phyloP scores from a whole-genome alignment of 169 alveolate genomes.

The Plasmodium knowlesi region DNA sequence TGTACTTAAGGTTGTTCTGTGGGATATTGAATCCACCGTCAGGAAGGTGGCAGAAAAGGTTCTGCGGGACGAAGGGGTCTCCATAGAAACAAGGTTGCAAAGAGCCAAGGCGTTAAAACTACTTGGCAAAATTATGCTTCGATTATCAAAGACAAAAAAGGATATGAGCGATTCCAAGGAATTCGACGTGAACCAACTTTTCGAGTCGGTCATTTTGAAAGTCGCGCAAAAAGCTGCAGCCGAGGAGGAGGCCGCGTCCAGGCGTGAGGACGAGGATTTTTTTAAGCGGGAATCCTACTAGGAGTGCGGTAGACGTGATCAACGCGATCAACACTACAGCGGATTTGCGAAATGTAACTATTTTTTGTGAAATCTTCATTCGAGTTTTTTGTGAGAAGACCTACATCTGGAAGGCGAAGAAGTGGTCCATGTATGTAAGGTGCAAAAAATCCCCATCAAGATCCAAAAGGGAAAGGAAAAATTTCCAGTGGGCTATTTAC shows the following conservation, averaged over 20 bases:
- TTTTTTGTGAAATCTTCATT: background rate
- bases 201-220: slow-evolving; percentile 75
- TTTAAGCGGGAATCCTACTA: background rate
- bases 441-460: background rate
- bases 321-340: background rate
- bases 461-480: background rate
- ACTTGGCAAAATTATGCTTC: slow-evolving; percentile 80
- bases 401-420: background rate
- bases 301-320: background rate
- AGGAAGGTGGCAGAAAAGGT: slow-evolving; percentile 80
- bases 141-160: slow-evolving; percentile 66
- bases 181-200: slow-evolving; percentile 66
- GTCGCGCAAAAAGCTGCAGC: slow-evolving; percentile 50
- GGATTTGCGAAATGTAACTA: background rate
- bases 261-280: background rate
- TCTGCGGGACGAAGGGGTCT: slow-evolving; percentile 77
- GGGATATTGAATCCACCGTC: slow-evolving; percentile 84
- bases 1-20: slow-evolving; percentile 77
- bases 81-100: slow-evolving; percentile 75
- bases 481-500: background rate
- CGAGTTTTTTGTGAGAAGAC: background rate
- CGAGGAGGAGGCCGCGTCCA: slow-evolving; percentile 1
- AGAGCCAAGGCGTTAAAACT: slow-evolving; percentile 77
- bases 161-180: slow-evolving; percentile 21
- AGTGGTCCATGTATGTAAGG: background rate